Evolutionary conservation across 345 rosid species (phyloP).

Genomic region (Excoecaria agallocha): DNA sequence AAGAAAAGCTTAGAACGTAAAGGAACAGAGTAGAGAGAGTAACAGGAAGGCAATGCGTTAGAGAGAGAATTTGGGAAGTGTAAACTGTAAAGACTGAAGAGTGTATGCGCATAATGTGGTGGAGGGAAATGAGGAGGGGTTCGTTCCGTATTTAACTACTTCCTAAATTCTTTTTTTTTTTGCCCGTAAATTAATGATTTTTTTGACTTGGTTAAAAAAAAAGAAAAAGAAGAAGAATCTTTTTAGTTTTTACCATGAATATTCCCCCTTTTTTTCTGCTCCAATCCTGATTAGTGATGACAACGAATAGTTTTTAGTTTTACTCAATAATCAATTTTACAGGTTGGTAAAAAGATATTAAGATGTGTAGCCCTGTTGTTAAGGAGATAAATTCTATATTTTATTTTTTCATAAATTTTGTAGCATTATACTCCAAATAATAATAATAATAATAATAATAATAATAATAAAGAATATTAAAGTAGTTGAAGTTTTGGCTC

Average conservation of each 20-base stretch:
- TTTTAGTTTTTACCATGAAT: neutral
- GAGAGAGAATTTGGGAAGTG: neutral
- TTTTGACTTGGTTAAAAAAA: neutral
- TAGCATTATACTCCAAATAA: too few relatives aligned
- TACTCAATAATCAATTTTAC: too few relatives aligned
- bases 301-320: too few relatives aligned
- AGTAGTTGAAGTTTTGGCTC: too few relatives aligned
- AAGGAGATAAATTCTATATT: too few relatives aligned
- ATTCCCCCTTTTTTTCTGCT: neutral
- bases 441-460: too few relatives aligned
- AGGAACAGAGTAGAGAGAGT: neutral
- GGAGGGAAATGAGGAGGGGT: slow-evolving; percentile 3
- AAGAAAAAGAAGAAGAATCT: neutral
- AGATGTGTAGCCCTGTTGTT: too few relatives aligned
- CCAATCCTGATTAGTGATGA: too few relatives aligned
- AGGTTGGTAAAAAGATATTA: too few relatives aligned
- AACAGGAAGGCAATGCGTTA: neutral
- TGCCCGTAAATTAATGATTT: too few relatives aligned
- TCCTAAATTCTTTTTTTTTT: neutral
- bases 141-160: slow-evolving; percentile 17
- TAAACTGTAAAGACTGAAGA: neutral
- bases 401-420: too few relatives aligned
- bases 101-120: neutral
- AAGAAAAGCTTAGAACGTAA: neutral
- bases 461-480: too few relatives aligned